Evolutionary conservation across 768 basidiomycete genomes (phyloP).

Genomic region (Rubroboletus pulcherrimus): DNA sequence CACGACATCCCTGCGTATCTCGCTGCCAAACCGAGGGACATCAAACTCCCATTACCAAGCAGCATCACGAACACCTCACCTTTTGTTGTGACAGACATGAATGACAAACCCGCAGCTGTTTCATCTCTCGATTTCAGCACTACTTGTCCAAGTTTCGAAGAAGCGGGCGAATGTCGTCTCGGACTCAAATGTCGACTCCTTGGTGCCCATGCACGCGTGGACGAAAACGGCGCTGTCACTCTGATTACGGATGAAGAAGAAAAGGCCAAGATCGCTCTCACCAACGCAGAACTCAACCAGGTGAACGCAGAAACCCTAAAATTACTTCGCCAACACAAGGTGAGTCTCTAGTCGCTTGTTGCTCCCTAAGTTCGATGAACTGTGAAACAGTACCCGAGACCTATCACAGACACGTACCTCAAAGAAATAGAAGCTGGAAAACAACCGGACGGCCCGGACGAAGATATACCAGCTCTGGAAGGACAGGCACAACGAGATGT

Average conservation of each 20-base stretch:
- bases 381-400: slow-evolving; percentile 54
- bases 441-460: slow-evolving; percentile 8
- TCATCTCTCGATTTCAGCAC: slow-evolving; percentile 23
- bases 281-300: slow-evolving; percentile 68
- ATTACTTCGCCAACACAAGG: slow-evolving; percentile 65
- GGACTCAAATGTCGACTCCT: slow-evolving; percentile 93
- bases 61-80: slow-evolving; percentile 48
- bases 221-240: slow-evolving; percentile 42
- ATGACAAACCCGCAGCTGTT: background rate
- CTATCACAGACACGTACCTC: slow-evolving; percentile 60
- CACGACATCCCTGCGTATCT: slow-evolving; percentile 81
- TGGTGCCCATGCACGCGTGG: slow-evolving; percentile 61
- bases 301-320: slow-evolving; percentile 55
- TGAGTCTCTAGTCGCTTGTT: slow-evolving; percentile 24
- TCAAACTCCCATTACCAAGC: slow-evolving; percentile 50
- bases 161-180: slow-evolving; percentile 30
- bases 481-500: slow-evolving; percentile 9
- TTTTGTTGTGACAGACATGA: slow-evolving; percentile 37
- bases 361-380: background rate
- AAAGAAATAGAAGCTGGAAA: slow-evolving; percentile 42
- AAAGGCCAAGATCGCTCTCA: slow-evolving; percentile 43
- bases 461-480: slow-evolving; percentile 7
- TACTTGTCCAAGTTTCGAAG: slow-evolving; percentile 25
- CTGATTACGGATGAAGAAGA: slow-evolving; percentile 57
- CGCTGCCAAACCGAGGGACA: slow-evolving; percentile 67